Conservation (phyloP, 2,329 filamentous ascomycete species). For the Penicillium aurantiogriseum region DNA sequence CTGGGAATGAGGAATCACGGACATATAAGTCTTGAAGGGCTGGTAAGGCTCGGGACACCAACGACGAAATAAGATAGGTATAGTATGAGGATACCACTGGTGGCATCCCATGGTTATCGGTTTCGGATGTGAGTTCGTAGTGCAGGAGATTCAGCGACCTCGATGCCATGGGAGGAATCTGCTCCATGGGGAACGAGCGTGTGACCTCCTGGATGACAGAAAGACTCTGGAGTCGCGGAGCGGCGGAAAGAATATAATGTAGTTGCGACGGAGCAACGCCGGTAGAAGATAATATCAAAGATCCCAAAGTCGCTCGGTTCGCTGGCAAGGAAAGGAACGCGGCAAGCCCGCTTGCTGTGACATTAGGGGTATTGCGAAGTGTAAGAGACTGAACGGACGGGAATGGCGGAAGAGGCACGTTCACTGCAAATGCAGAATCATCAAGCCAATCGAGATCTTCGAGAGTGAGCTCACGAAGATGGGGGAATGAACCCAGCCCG, state of each 20-base stretch:
- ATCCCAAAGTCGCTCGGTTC: constrained; percentile 60
- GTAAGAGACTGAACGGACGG: constrained; percentile 72
- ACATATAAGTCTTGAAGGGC: constrained; percentile 77
- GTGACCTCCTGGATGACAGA: constrained; percentile 57
- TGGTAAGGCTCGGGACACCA: constrained; percentile 73
- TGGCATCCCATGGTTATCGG: constrained; percentile 58
- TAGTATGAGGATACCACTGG: constrained; percentile 66
- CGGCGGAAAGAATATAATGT: constrained; percentile 43
- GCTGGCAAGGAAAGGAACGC: constrained; percentile 64
- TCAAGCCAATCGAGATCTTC: constrained; percentile 67
- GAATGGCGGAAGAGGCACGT: constrained; percentile 66
- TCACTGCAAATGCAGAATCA: constrained; percentile 71
- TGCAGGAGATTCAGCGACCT: constrained; percentile 69
- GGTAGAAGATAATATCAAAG: constrained; percentile 69
- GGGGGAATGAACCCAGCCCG: constrained; percentile 65
- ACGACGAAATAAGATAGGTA: constrained; percentile 77
- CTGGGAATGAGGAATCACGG: constrained; percentile 77
- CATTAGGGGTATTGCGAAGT: constrained; percentile 66
- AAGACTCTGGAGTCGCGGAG: constrained; percentile 47
- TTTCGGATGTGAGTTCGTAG: constrained; percentile 69
- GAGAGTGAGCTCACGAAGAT: constrained; percentile 72
- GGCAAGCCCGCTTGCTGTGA: constrained; percentile 70
- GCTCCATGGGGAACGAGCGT: constrained; percentile 56
- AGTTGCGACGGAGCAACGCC: constrained; percentile 55
- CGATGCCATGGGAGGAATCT: constrained; percentile 65